Evolutionary conservation across 164 flowering plant genomes (phyloP), one percentile per base, ranked within the genome.

Genomic region (Stephania yunnanensis): DNA sequence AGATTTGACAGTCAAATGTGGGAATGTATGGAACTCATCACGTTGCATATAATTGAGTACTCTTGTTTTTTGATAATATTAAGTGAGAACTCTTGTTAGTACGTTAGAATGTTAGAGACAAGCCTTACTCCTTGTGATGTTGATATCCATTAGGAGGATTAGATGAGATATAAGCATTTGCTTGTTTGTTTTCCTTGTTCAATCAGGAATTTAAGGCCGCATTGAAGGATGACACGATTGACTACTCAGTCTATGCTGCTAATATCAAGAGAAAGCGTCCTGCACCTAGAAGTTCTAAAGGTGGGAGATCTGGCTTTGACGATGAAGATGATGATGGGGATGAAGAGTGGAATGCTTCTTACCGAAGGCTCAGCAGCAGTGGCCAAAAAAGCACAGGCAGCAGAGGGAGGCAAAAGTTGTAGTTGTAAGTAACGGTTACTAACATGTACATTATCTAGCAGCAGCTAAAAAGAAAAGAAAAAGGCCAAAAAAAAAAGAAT

Each of bases 221-320:
- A 17, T 73, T 95, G 79, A 95, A 77, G 86, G 99, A 95, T 75
- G 99, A 95, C 80, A 87, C 98, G 1, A 76, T 92, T 3, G 99
- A 95, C 76, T 95, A 93, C 79, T 76, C 97, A 7, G 75, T 74
- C 30, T 95, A 91, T 82, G 85, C 92, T 17, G 87, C 98, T 52
- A 90, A 83, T 78, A 83, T 91, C 68, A 93, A 89, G 79, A 83
- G 89, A 83, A 91, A 89, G 79, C 89, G 99, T 10, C 91, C 97
- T 9, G 77, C 93, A 13, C 80, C 91, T 46, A 84, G 86, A 81
- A 80, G 46, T 53, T 69, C 82, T 2, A 92, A 82, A 86, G 84
- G 84, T 15, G 79, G 71, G 72, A 64, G 50, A 13, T 84, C 79
- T 48, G 82, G 69, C 2, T 89, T 86, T 66, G 87, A 83, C 53